Evolutionary conservation across 495 filamentous ascomycete genomes (phyloP).

Genomic region (Bombardia bombarda): DNA sequence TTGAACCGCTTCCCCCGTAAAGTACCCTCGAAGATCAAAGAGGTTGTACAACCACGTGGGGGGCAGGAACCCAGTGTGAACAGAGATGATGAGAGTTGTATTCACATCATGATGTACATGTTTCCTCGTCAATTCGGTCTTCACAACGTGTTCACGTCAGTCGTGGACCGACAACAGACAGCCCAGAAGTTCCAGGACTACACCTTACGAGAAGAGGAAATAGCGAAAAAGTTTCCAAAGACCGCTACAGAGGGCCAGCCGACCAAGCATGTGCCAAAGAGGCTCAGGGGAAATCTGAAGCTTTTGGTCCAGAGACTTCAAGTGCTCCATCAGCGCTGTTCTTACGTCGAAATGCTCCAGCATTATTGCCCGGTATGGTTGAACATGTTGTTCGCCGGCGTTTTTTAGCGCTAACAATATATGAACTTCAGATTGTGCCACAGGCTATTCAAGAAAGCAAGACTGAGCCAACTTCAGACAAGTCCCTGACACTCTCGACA

Average conservation of each 20-base stretch:
- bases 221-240: constrained; percentile 34
- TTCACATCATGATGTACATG: constrained; percentile 82
- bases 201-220: constrained; percentile 76
- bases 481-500: not conserved
- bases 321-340: constrained; percentile 60
- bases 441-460: not conserved
- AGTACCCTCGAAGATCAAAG: constrained; percentile 1
- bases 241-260: constrained; percentile 9
- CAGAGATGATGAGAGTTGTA: constrained; percentile 44
- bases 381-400: too few relatives aligned
- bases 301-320: constrained; percentile 62
- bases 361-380: constrained; percentile 66
- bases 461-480: not conserved
- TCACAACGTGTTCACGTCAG: constrained; percentile 81
- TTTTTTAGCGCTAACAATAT: too few relatives aligned
- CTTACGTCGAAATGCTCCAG: constrained; percentile 65
- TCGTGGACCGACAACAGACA: constrained; percentile 54
- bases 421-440: not conserved
- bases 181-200: constrained; percentile 72
- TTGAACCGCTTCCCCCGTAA: constrained; percentile 62
- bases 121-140: constrained; percentile 87
- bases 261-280: constrained; percentile 55
- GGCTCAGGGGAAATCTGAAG: constrained; percentile 55
- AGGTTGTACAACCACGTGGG: not conserved
- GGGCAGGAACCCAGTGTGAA: not conserved